phyloP scores from a whole-genome alignment of 257 asterid genomes.

The Scutellaria baicalensis region DNA sequence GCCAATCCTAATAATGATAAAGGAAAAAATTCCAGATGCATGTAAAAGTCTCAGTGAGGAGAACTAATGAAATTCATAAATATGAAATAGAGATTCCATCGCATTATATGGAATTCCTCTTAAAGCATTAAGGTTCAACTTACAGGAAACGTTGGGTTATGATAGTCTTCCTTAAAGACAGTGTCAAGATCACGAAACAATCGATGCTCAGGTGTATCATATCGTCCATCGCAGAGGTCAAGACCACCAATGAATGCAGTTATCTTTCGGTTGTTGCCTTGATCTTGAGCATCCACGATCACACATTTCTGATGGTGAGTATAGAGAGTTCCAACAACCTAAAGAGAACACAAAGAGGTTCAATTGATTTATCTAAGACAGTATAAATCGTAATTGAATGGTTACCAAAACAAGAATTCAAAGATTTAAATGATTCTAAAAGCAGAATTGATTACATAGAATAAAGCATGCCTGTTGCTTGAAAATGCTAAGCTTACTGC shows the following conservation, averaged over 20 bases:
- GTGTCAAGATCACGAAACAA: conserved; percentile 72
- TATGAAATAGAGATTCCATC: background rate
- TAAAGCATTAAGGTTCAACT: background rate
- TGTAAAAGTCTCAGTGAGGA: background rate
- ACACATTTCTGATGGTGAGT: conserved; percentile 99
- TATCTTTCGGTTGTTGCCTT: conserved; percentile 75
- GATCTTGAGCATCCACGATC: conserved; percentile 85
- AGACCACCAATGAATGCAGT: conserved; percentile 85
- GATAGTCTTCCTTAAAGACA: conserved; percentile 72
- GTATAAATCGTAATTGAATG: background rate
- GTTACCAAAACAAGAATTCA: background rate
- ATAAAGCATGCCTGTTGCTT: conserved; percentile 86
- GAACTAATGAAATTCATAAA: background rate
- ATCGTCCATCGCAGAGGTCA: conserved; percentile 95
- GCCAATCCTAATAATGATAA: background rate
- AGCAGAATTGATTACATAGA: conserved; percentile 15
- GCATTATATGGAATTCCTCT: background rate
- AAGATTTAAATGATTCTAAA: background rate
- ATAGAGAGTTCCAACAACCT: conserved; percentile 97
- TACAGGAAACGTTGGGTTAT: conserved; percentile 84
- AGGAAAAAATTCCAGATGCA: background rate
- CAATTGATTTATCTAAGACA: background rate
- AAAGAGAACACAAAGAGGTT: conserved; percentile 6
- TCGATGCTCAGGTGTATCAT: conserved; percentile 96
- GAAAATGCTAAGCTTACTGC: conserved; percentile 98